Evolutionary conservation across 257 asterid species (phyloP), one percentile per base, ranked within the genome.

Genomic region (Penstemon davidsonii): DNA sequence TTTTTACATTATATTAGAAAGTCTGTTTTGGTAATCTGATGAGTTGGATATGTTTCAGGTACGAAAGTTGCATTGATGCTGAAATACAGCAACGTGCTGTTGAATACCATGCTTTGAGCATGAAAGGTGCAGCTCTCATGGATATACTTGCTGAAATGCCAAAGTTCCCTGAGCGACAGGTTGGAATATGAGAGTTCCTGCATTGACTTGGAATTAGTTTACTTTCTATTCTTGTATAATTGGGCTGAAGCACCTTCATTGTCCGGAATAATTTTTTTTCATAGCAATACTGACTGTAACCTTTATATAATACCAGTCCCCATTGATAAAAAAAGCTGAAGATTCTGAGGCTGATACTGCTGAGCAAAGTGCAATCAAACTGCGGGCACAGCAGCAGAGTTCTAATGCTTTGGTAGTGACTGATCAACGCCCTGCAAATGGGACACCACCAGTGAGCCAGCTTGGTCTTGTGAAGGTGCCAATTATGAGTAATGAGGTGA

Each of bases 61-160:
- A 92, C 67, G 98, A 86, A 78, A 85, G 96, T 70, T 92, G 92
- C 69, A 92, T 92, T 60, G 98, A 92, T 80, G 94, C 88, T 76
- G 98, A 92, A 82, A 84, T 89, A 73, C 98, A 92, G 75, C 98
- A 92, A 81, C 87, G 98, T 4, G 96, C 98, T 71, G 87, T 92
- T 64, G 96, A 92, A 78, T 92, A 92, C 85, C 82, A 79, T 64
- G 90, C 89, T 71, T 64, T 92, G 85, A 89, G 98, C 83, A 79
- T 76, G 85, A 92, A 89, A 85, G 96, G 96, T 68, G 96, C 91
- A 62, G 84, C 87, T 70, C 80, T 89, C 55, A 80, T 82, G 96
- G 96, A 86, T 76, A 80, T 92, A 79, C 84, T 92, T 74, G 94
- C 98, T 75, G 96, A 92, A 86, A 92, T 92, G 98, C 98, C 96